Evolutionary conservation across 2,329 filamentous ascomycete genomes (phyloP).

Genomic region (Ophiosphaerella korrae): DNA sequence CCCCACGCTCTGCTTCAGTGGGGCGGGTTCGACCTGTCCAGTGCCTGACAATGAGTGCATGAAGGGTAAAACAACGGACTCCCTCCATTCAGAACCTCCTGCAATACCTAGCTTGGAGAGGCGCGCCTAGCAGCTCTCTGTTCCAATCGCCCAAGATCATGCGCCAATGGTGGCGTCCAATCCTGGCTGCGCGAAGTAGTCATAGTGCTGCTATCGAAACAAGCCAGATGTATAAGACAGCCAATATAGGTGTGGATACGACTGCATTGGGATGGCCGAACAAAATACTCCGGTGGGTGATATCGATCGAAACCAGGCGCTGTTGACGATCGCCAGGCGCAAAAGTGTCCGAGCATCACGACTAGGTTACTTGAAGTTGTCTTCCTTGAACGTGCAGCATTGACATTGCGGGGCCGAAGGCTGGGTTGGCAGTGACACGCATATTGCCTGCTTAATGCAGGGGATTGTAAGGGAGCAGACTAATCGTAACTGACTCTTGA

Average conservation of each 20-base stretch:
- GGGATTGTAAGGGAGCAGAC: background rate
- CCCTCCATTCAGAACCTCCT: constrained; percentile 29
- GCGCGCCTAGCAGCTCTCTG: constrained; percentile 18
- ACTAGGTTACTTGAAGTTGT: constrained; percentile 33
- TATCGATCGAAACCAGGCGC: constrained; percentile 38
- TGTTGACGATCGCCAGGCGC: constrained; percentile 39
- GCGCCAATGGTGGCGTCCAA: constrained; percentile 33
- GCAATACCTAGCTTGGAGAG: constrained; percentile 13
- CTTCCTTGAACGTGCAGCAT: constrained; percentile 19
- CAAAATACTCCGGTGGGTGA: constrained; percentile 45
- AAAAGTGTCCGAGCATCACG: constrained; percentile 43
- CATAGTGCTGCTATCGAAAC: constrained; percentile 30
- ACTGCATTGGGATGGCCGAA: constrained; percentile 28
- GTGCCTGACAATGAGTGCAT: constrained; percentile 17
- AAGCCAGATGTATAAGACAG: constrained; percentile 29
- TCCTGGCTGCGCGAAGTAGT: constrained; percentile 18
- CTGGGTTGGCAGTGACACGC: constrained; percentile 32
- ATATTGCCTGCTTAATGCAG: constrained; percentile 21
- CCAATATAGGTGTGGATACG: constrained; percentile 26
- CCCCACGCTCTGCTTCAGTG: background rate
- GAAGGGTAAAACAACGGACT: constrained; percentile 35
- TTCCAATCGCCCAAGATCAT: constrained; percentile 27
- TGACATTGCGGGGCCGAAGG: constrained; percentile 35
- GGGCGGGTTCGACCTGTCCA: background rate
- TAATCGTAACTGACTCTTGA: background rate